Conservation (phyloP, 2,329 filamentous ascomycete genomes). For the Botryotinia convoluta region DNA sequence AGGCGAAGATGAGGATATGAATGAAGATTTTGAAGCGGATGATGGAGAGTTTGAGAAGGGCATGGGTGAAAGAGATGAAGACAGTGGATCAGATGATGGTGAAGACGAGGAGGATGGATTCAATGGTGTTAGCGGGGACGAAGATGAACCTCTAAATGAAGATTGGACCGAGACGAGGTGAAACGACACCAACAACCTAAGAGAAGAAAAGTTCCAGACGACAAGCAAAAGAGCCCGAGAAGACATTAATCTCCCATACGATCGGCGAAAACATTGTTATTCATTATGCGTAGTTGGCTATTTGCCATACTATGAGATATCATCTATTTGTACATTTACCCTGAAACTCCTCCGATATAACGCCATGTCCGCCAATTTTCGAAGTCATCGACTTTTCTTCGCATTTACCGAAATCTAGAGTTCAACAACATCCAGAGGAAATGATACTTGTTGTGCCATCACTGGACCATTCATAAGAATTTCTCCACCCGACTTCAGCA, state of each 20-base stretch:
- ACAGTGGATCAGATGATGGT: conserved; percentile 17
- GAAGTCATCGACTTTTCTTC: background rate
- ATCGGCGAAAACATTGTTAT: background rate
- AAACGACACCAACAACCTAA: background rate
- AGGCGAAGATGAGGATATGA: conserved; percentile 32
- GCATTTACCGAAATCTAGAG: conserved; percentile 20
- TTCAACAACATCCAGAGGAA: conserved; percentile 30
- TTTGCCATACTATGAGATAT: conserved; percentile 8
- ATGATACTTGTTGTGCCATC: conserved; percentile 18
- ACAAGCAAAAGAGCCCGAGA: background rate
- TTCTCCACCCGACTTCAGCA: conserved; percentile 33
- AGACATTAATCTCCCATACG: no score
- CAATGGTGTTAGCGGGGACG: background rate
- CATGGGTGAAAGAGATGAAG: conserved; percentile 27
- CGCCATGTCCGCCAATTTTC: conserved; percentile 16
- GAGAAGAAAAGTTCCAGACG: no score
- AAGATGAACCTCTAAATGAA: background rate
- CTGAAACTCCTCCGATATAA: conserved; percentile 19
- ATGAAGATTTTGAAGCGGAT: conserved; percentile 35
- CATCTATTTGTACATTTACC: conserved; percentile 17
- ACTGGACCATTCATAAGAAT: conserved; percentile 21
- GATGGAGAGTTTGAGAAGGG: conserved; percentile 36
- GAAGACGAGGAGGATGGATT: background rate
- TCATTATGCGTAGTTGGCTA: background rate
- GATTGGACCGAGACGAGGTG: conserved; percentile 14